Percentiles rank a stretch among this genome's conserved stretches.
phyloP scores from a whole-genome alignment of 345 rosid species.

The Mallotus nudiflorus region DNA sequence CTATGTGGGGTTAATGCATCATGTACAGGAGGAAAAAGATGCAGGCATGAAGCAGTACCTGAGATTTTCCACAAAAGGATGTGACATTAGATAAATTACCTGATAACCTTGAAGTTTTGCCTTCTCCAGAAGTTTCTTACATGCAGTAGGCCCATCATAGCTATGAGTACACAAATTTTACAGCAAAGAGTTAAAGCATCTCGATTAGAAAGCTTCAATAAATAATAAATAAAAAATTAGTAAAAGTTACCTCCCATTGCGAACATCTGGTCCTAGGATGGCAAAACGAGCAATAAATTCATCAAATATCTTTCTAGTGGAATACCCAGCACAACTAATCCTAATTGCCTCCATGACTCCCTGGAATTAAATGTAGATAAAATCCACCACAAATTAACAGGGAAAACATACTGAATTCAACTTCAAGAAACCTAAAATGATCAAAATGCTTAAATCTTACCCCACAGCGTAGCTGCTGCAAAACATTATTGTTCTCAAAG shows the following conservation, averaged over 20 bases:
- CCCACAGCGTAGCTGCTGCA: conserved; percentile 95
- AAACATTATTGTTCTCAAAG: conserved; percentile 80
- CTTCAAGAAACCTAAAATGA: background rate
- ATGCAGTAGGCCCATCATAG: conserved; percentile 63
- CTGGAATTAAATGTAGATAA: conserved; percentile 36
- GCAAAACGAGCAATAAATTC: conserved; percentile 80
- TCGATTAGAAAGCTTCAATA: background rate
- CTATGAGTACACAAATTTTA: conserved; percentile 35
- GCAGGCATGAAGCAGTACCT: background rate
- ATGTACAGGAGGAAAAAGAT: background rate
- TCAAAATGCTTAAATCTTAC: conserved; percentile 40
- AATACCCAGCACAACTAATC: conserved; percentile 98
- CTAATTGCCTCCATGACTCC: conserved; percentile 99
- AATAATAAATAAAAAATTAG: background rate
- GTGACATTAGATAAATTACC: conserved; percentile 40
- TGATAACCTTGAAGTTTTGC: conserved; percentile 84
- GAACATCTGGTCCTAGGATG: conserved; percentile 68
- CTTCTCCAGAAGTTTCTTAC: conserved; percentile 83
- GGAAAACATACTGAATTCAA: background rate
- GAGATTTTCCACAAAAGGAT: background rate
- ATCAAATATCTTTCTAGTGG: conserved; percentile 80
- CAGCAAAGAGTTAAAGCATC: conserved; percentile 10
- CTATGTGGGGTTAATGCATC: background rate
- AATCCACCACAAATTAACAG: background rate
- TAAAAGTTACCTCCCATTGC: conserved; percentile 58